phyloP scores from a whole-genome alignment of 2,329 filamentous ascomycete species.

The Penicillium sp. region DNA sequence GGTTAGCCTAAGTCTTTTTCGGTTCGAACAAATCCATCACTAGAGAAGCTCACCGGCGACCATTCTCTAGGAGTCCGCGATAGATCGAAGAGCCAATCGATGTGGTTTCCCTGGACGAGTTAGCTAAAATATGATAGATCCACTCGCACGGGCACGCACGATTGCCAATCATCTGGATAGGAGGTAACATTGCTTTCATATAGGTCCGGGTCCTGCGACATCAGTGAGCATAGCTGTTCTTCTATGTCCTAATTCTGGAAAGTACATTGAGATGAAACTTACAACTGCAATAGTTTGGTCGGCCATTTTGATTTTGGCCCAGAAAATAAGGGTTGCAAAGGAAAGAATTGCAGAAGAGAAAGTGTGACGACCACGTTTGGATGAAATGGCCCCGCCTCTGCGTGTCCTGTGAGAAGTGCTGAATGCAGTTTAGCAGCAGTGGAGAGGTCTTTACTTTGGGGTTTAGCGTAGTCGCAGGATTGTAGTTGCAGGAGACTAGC shows the following conservation, averaged over 20 bases:
- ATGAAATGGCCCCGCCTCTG: neutral
- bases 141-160: conserved; percentile 9
- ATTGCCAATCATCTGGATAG: conserved; percentile 21
- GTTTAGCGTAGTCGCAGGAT: conserved; percentile 1
- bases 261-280: too few relatives aligned
- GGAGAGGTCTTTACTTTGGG: neutral
- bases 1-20: neutral
- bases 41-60: conserved; percentile 12
- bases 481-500: neutral
- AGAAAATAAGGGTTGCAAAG: neutral
- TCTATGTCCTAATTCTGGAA: neutral
- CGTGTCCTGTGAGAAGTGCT: neutral
- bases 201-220: conserved; percentile 12
- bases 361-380: neutral
- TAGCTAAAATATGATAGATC: neutral
- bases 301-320: neutral
- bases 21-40: neutral
- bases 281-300: conserved; percentile 5
- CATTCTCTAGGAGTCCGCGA: conserved; percentile 21
- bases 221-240: neutral
- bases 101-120: conserved; percentile 13
- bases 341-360: neutral
- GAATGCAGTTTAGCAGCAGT: neutral
- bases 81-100: conserved; percentile 22
- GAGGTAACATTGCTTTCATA: neutral